A percentile compares a stretch with the other conserved stretches of the same genome.
Conservation (phyloP, 1,284 basidiomycete genomes). For the Mixia osmundae region DNA sequence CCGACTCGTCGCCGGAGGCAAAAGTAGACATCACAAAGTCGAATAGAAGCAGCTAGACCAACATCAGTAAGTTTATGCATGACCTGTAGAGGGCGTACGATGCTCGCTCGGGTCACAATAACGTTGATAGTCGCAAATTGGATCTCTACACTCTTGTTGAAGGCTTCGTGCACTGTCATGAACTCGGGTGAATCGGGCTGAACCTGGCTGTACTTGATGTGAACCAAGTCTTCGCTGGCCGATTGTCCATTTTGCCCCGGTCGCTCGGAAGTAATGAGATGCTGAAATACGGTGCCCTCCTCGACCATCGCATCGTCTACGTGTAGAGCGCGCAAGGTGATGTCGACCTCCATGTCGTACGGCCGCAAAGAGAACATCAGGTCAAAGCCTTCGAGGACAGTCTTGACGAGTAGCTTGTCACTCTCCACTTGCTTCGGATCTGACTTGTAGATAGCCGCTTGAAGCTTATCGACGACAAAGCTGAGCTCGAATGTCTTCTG, state of each 20-base stretch:
- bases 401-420: constrained; percentile 54
- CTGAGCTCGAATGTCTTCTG: constrained; percentile 74
- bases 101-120: constrained; percentile 70
- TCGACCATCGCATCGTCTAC: constrained; percentile 44
- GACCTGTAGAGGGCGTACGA: constrained; percentile 21
- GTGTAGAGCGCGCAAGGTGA: constrained; percentile 42
- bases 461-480: constrained; percentile 72
- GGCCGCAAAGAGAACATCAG: constrained; percentile 50
- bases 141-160: constrained; percentile 66
- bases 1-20: constrained; percentile 32
- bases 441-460: constrained; percentile 56
- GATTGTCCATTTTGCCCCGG: constrained; percentile 24
- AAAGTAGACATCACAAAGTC: constrained; percentile 98
- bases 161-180: constrained; percentile 52
- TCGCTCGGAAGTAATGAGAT: constrained; percentile 50
- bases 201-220: constrained; percentile 57
- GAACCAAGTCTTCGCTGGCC: constrained; percentile 41
- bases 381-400: constrained; percentile 57
- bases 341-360: constrained; percentile 67
- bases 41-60: constrained; percentile 46
- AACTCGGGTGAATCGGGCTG: constrained; percentile 76
- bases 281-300: constrained; percentile 28
- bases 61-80: no score
- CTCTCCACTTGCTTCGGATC: constrained; percentile 28
- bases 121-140: constrained; percentile 83